Evolutionary conservation across 108 stramenopile species (phyloP).

Genomic region (Skeletonema menzelii): DNA sequence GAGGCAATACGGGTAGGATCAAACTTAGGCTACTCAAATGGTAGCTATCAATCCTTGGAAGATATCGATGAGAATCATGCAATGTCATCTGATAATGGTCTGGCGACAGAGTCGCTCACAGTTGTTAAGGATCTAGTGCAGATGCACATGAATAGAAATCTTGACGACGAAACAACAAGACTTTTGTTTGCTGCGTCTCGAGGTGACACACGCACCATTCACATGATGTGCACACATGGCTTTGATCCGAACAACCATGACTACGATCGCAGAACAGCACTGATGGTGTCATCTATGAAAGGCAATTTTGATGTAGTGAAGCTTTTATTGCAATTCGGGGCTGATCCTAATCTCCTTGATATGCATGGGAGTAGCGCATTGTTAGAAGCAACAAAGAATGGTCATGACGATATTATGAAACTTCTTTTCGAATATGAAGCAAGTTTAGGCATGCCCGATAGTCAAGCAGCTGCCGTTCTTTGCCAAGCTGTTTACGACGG

Average conservation of each 20-base stretch:
- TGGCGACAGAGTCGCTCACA: constrained; percentile 10
- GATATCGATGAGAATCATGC: neutral
- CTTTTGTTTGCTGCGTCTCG: constrained; percentile 67
- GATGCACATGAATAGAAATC: constrained; percentile 63
- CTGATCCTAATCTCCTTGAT: constrained; percentile 62
- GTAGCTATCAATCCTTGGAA: neutral
- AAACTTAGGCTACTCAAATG: constrained; percentile 13
- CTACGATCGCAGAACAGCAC: constrained; percentile 68
- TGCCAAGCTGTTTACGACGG: constrained; percentile 57
- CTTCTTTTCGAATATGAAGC: constrained; percentile 43
- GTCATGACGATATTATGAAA: constrained; percentile 49
- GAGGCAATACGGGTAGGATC: constrained; percentile 47
- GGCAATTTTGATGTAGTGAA: constrained; percentile 63
- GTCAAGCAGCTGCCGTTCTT: constrained; percentile 45
- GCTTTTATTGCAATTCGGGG: constrained; percentile 52
- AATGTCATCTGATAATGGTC: neutral
- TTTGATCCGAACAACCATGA: constrained; percentile 72
- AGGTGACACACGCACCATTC: constrained; percentile 63
- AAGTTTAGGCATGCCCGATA: constrained; percentile 41
- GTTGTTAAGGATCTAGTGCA: constrained; percentile 54
- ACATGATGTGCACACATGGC: constrained; percentile 65
- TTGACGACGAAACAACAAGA: constrained; percentile 67
- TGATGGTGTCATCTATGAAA: constrained; percentile 77
- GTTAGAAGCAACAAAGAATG: constrained; percentile 63
- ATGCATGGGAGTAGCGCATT: constrained; percentile 69